These are phyloP conservation scores for Rubroboletus satanas DNA, from an alignment of 768 basidiomycete species.

Conservation along the genomic window DNA sequence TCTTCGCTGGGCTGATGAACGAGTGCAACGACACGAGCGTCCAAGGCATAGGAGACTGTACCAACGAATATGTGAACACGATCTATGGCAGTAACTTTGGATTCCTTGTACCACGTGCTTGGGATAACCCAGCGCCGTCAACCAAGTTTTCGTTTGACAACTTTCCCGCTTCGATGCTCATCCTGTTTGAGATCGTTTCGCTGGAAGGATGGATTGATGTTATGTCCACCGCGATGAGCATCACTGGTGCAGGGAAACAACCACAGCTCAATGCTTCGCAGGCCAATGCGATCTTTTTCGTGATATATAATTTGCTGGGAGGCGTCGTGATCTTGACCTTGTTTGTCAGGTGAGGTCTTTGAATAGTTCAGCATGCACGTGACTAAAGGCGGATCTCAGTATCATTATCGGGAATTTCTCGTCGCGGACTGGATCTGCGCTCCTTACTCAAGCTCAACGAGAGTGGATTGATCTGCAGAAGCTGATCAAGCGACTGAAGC, in stretches of 20 bases:
- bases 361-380: background rate
- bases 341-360: constrained; percentile 68
- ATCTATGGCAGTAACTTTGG: constrained; percentile 59
- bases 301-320: constrained; percentile 89
- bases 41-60: constrained; percentile 59
- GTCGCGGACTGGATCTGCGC: constrained; percentile 78
- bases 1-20: constrained; percentile 84
- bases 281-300: constrained; percentile 84
- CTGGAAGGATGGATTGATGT: constrained; percentile 98
- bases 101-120: constrained; percentile 80
- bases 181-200: constrained; percentile 94
- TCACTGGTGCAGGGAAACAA: constrained; percentile 66
- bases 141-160: constrained; percentile 88
- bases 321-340: constrained; percentile 86
- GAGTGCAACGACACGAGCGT: constrained; percentile 68
- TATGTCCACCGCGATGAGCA: constrained; percentile 74
- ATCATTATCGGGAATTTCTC: constrained; percentile 96
- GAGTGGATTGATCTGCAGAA: constrained; percentile 95
- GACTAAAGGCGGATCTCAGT: constrained; percentile 41
- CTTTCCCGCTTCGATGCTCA: constrained; percentile 78
- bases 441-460: constrained; percentile 80
- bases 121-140: constrained; percentile 81
- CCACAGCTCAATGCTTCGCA: constrained; percentile 70
- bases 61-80: constrained; percentile 67
- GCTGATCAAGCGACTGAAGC: constrained; percentile 79